A percentile compares a stretch with the other conserved stretches of the same genome.
These are phyloP conservation scores for Lactarius hengduanensis DNA, from an alignment of 768 basidiomycete species.

Conservation along the genomic window DNA sequence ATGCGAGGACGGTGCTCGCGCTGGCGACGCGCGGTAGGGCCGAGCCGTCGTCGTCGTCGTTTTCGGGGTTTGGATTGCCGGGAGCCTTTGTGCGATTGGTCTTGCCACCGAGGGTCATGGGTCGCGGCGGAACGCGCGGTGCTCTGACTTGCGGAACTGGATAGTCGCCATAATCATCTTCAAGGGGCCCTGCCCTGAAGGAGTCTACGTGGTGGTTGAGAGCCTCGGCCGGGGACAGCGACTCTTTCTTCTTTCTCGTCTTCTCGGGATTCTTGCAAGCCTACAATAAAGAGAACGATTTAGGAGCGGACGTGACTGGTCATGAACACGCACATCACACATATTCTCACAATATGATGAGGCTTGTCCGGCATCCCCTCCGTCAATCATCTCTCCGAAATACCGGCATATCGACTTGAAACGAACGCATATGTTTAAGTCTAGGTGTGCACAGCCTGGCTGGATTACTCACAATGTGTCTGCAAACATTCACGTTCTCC, in stretches of 20 bases:
- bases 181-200: slow-evolving; percentile 24
- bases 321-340: slow-evolving; percentile 65
- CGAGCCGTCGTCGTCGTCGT: neutral
- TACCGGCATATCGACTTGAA: slow-evolving; percentile 71
- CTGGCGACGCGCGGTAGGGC: slow-evolving; percentile 17
- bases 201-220: slow-evolving; percentile 31
- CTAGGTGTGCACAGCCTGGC: neutral
- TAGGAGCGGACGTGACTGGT: neutral
- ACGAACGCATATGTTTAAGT: neutral
- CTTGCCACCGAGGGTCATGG: neutral
- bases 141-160: slow-evolving; percentile 15
- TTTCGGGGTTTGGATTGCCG: neutral
- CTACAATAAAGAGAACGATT: slow-evolving; percentile 37
- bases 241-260: slow-evolving; percentile 46
- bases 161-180: slow-evolving; percentile 36
- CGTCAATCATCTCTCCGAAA: slow-evolving; percentile 70
- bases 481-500: slow-evolving; percentile 57
- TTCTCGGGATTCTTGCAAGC: slow-evolving; percentile 79
- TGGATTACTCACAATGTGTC: slow-evolving; percentile 60
- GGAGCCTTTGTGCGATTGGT: neutral
- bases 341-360: slow-evolving; percentile 64
- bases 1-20: slow-evolving; percentile 25
- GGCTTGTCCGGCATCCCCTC: slow-evolving; percentile 42
- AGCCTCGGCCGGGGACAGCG: slow-evolving; percentile 47
- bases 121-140: neutral